Percentiles rank a stretch among this genome's conserved stretches.
Evolutionary conservation across 345 rosid species (phyloP).

Genomic region (Balakata baccata): DNA sequence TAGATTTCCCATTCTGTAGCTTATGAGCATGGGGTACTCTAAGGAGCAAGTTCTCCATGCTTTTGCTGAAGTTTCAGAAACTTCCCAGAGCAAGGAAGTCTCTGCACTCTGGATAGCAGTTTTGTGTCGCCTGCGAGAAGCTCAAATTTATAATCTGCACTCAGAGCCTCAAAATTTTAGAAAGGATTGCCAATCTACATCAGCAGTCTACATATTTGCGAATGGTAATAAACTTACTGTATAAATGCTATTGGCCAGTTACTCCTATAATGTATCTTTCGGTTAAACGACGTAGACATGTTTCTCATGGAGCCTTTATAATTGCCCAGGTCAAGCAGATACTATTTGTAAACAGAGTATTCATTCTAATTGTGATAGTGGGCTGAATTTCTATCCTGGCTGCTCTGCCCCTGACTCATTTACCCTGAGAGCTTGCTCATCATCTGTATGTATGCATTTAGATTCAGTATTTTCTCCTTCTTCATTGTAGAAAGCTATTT

Average conservation of each 20-base stretch:
- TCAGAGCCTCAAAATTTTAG: slow-evolving; percentile 27
- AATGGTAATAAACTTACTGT: slow-evolving; percentile 23
- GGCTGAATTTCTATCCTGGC: slow-evolving; percentile 30
- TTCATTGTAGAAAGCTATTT: background rate
- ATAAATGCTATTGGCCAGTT: background rate
- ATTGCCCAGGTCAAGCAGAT: slow-evolving; percentile 49
- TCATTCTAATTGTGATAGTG: slow-evolving; percentile 32
- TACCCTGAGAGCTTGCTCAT: slow-evolving; percentile 58
- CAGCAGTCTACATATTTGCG: slow-evolving; percentile 12
- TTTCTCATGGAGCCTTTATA: slow-evolving; percentile 17
- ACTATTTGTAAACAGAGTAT: slow-evolving; percentile 27
- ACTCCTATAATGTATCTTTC: slow-evolving; percentile 6
- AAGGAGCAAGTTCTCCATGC: slow-evolving; percentile 59
- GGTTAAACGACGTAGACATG: background rate
- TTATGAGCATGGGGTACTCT: slow-evolving; percentile 53
- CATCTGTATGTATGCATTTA: slow-evolving; percentile 53
- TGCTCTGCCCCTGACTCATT: slow-evolving; percentile 26
- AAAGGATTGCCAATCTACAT: slow-evolving; percentile 21
- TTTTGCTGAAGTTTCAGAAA: slow-evolving; percentile 53
- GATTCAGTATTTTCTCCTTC: slow-evolving; percentile 1
- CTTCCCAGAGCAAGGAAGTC: slow-evolving; percentile 49
- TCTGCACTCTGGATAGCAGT: slow-evolving; percentile 63
- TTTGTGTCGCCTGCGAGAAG: slow-evolving; percentile 66
- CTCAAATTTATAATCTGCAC: slow-evolving; percentile 45
- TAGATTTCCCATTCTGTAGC: slow-evolving; percentile 35